phyloP scores from a whole-genome alignment of 352 stramenopile genomes.

The Phytopythium aichiense region DNA sequence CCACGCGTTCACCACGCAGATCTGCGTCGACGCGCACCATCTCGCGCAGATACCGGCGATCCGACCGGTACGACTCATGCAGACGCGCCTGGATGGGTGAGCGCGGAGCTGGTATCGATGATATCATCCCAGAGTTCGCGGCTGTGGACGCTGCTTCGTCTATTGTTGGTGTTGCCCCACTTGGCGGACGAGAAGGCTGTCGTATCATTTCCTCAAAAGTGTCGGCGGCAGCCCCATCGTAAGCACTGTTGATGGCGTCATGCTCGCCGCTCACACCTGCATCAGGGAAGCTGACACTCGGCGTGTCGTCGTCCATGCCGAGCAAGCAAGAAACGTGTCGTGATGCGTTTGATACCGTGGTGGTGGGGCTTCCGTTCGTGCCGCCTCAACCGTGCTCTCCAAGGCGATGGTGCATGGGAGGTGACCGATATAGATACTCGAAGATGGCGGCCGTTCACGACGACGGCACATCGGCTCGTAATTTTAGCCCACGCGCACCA shows the following conservation, averaged over 20 bases:
- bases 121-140: not conserved
- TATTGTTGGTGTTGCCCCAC: not conserved
- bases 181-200: not conserved
- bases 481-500: not conserved
- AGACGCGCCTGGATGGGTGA: conserved; percentile 35
- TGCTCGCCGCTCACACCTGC: not conserved
- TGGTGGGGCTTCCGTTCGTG: not conserved
- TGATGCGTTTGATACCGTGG: not conserved
- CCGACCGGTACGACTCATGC: conserved; percentile 41
- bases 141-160: not conserved
- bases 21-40: conserved; percentile 31
- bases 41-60: conserved; percentile 41
- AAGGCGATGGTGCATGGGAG: not conserved
- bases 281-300: not conserved
- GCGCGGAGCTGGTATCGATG: conserved; percentile 2
- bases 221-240: not conserved
- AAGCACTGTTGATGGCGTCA: not conserved
- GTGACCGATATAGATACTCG: not conserved
- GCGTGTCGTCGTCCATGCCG: not conserved
- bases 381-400: not conserved
- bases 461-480: not conserved
- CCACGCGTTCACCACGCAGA: conserved; percentile 31
- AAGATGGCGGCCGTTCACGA: not conserved
- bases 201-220: not conserved
- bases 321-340: not conserved